Evolutionary conservation across 1,284 basidiomycete genomes (phyloP), one percentile per base, ranked within the genome.

Genomic region (Ustilago cynodontis): DNA sequence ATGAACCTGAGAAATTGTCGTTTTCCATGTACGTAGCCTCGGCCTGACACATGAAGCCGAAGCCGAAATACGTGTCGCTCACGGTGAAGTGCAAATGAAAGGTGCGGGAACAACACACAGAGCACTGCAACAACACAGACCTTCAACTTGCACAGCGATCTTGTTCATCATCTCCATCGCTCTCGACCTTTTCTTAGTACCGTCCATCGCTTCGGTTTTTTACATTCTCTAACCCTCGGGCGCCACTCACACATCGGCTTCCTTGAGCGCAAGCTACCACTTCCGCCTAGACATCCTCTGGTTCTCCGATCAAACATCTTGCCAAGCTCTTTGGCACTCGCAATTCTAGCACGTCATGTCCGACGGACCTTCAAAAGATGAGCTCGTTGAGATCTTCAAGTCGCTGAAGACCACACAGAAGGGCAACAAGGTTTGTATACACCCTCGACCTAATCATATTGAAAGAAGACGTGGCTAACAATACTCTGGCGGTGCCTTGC

Each of bases 381-480:
- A 85, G 76, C 80, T 85, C 45, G 79, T 81, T 41, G 84, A 84
- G 70, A 85, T 86, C 78, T 85, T 86, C 77, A 84, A 85, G 65
- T 69, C 77, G 39, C 78, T 86, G 59, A 82, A 80, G 62, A 57
- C 71, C 31, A 67, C 70, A 11, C 78, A 80, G 28, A 84, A 84
- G 65, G 68, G 65, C 28, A 86, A 86, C 75, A 84, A 83, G 71
- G 82, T 58, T 33, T 6, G 54, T 43, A 43, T 20, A 11, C 41
- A 20, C n/a, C 41, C n/a, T 11, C n/a, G 16, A 20, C 41, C n/a
- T n/a, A 20, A 7, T 43, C 41, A 43, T 3, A 43, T 9, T 7
- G 41, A 20, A 5, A 43, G n/a, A 18, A 58, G 41, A 67, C 14
- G 5, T 45, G 18, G 39, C 54, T 56, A 18, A 56, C 35, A 33